A percentile compares a stretch with the other conserved stretches of the same genome.
These are phyloP conservation scores for Eucalyptus decipiens DNA, from an alignment of 345 rosid genomes.

Conservation along the genomic window DNA sequence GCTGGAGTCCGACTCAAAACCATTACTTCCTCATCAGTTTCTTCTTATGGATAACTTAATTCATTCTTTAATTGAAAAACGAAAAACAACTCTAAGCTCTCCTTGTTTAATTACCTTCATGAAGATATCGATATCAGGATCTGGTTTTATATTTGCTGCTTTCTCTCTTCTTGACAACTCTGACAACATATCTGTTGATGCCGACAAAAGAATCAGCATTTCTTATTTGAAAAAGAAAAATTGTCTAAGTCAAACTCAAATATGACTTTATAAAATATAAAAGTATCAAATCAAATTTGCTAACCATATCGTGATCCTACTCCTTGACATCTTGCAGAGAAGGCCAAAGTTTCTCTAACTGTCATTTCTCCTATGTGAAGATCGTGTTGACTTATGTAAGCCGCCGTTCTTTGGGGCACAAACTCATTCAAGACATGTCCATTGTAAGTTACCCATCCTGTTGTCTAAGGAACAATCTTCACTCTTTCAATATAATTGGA, in stretches of 20 bases:
- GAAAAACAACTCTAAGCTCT: neutral
- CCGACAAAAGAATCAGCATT: neutral
- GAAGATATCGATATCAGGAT: constrained; percentile 29
- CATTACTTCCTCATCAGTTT: neutral
- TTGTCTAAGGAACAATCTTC: neutral
- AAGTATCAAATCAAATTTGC: neutral
- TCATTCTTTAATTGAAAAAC: neutral
- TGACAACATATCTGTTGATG: constrained; percentile 16
- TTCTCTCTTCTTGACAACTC: constrained; percentile 39
- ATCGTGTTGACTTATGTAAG: constrained; percentile 73
- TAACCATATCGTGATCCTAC: constrained; percentile 53
- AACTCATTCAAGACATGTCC: constrained; percentile 35
- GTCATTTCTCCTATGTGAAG: constrained; percentile 77
- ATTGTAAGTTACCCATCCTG: constrained; percentile 35
- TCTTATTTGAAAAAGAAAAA: neutral
- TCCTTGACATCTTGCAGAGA: constrained; percentile 83
- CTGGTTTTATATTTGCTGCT: constrained; percentile 18
- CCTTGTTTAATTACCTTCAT: constrained; percentile 20
- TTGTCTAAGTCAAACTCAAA: neutral
- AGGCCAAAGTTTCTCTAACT: constrained; percentile 77
- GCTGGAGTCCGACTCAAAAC: neutral
- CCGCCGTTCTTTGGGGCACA: constrained; percentile 34
- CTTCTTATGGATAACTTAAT: neutral
- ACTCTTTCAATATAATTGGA: neutral
- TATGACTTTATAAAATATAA: neutral